A percentile compares a stretch with the other conserved stretches of the same genome.
phyloP scores from a whole-genome alignment of 192 early-diverging fungal genomes.

The Coemansia sp. region DNA sequence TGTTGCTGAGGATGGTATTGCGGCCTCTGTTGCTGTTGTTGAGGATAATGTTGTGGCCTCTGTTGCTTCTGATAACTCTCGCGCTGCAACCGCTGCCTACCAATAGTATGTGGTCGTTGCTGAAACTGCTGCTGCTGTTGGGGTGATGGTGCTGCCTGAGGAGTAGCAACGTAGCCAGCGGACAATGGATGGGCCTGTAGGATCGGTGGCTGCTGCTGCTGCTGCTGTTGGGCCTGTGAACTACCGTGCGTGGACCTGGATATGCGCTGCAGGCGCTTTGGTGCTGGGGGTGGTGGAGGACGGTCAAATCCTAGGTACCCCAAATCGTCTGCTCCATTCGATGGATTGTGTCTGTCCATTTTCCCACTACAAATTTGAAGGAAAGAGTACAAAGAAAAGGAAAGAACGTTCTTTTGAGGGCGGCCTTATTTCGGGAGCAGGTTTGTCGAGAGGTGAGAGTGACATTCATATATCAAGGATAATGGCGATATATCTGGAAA shows the following conservation, averaged over 20 bases:
- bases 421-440: neutral
- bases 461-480: no score
- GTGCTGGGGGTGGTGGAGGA: conserved; percentile 26
- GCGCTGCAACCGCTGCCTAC: conserved; percentile 20
- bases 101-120: conserved; percentile 7
- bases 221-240: conserved; percentile 15
- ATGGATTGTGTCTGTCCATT: conserved; percentile 35
- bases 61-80: conserved; percentile 13
- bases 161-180: neutral
- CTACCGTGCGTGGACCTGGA: conserved; percentile 20
- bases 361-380: conserved; percentile 4
- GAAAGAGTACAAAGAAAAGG: conserved; percentile 1
- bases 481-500: no score
- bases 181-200: conserved; percentile 1
- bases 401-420: neutral
- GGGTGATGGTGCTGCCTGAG: neutral
- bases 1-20: conserved; percentile 5
- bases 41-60: conserved; percentile 7
- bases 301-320: conserved; percentile 37
- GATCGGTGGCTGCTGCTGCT: conserved; percentile 2
- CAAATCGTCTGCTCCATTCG: conserved; percentile 13
- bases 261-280: conserved; percentile 44
- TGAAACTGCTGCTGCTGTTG: conserved; percentile 18
- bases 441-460: no score
- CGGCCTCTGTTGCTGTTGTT: conserved; percentile 13